These are phyloP conservation scores for Achaetomiella virescens DNA, from an alignment of 495 filamentous ascomycete genomes.

Conservation along the genomic window DNA sequence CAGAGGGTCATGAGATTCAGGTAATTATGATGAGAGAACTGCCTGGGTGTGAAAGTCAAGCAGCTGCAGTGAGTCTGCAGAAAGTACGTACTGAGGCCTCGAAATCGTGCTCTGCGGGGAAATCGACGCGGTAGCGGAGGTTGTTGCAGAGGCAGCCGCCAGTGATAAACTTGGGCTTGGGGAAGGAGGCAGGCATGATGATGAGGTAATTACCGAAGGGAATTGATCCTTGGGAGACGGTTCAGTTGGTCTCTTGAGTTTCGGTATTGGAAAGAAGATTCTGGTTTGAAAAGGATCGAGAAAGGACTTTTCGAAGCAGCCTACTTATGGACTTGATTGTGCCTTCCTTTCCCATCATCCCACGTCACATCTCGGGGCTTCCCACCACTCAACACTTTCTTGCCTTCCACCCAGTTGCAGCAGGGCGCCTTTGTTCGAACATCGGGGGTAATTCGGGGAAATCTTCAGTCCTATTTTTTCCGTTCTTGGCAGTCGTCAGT, in stretches of 20 bases:
- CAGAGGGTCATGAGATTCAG: too few species aligned
- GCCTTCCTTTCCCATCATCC: not conserved
- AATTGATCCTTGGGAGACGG: not conserved
- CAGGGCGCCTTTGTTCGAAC: not conserved
- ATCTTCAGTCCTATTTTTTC: not conserved
- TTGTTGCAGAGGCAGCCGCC: conserved; percentile 38
- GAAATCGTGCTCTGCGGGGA: conserved; percentile 34
- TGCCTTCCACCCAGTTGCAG: not conserved
- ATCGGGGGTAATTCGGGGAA: not conserved
- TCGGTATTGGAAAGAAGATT: not conserved
- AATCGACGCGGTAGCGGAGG: conserved; percentile 32
- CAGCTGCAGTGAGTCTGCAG: not conserved
- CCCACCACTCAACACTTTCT: too few species aligned
- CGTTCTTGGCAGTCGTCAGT: not conserved
- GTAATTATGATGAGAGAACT: too few species aligned
- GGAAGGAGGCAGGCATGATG: conserved; percentile 9
- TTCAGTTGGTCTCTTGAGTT: not conserved
- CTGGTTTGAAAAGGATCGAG: too few species aligned
- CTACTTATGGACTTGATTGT: too few species aligned
- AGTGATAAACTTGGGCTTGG: conserved; percentile 32
- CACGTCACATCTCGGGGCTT: not conserved
- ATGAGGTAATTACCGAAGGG: not conserved
- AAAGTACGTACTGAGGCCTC: conserved; percentile 18
- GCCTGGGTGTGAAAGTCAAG: too few species aligned
- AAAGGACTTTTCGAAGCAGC: too few species aligned